Evolutionary conservation across 2,329 filamentous ascomycete species (phyloP).

Genomic region (Penicillium sp.): DNA sequence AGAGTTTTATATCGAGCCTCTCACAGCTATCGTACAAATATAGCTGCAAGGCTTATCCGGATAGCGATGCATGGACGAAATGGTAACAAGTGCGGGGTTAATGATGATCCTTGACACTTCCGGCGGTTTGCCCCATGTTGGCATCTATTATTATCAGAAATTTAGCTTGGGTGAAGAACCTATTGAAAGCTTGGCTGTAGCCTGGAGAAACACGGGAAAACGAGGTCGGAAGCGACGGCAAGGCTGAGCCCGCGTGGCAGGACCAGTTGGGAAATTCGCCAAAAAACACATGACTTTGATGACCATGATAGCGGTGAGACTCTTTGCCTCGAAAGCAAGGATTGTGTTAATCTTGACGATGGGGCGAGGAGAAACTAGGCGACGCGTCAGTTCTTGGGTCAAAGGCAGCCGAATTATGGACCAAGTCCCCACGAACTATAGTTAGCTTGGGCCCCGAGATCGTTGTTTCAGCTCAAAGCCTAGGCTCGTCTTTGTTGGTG

Average conservation of each 20-base stretch:
- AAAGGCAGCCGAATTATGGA: slow-evolving; percentile 15
- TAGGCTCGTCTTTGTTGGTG: neutral
- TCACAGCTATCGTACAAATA: neutral
- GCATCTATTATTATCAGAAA: slow-evolving; percentile 14
- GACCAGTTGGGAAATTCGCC: neutral
- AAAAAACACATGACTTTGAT: too few relatives aligned
- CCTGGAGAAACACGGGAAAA: slow-evolving; percentile 4
- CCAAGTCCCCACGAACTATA: slow-evolving; percentile 17
- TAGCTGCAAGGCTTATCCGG: neutral
- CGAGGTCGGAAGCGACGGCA: neutral
- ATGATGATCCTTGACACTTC: neutral
- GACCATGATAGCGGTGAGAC: too few relatives aligned
- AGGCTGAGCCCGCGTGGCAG: neutral
- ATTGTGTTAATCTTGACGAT: neutral
- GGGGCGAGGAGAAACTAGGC: neutral
- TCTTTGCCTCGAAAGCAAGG: neutral
- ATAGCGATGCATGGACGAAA: neutral
- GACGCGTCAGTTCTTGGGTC: slow-evolving; percentile 24
- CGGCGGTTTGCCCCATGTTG: neutral
- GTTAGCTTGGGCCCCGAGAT: slow-evolving; percentile 16
- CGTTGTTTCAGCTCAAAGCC: slow-evolving; percentile 17
- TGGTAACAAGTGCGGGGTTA: slow-evolving; percentile 1
- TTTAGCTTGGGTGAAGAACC: neutral
- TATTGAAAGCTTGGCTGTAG: slow-evolving; percentile 13
- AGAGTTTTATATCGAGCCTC: neutral